phyloP scores from a whole-genome alignment of 2,329 filamentous ascomycete genomes.

The Hypoxylon rubiginosum region DNA sequence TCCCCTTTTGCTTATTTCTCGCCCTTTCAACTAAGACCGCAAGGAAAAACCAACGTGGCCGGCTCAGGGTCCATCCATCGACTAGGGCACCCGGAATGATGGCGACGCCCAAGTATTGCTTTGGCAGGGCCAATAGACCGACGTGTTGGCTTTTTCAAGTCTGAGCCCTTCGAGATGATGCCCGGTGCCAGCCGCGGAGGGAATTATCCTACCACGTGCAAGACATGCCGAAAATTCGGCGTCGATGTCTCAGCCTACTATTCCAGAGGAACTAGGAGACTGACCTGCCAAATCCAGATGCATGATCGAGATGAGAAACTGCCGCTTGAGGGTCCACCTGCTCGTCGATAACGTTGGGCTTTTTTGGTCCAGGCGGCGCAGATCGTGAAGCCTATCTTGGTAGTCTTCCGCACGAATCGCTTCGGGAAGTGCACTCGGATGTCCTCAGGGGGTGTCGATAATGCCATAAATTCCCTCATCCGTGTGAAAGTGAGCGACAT shows the following conservation, averaged over 20 bases:
- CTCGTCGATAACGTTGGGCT: conserved; percentile 10
- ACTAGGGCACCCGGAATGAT: conserved; percentile 4
- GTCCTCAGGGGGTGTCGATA: conserved; percentile 9
- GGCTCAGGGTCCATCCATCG: conserved; percentile 32
- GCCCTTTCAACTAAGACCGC: conserved; percentile 19
- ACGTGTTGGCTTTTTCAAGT: conserved; percentile 6
- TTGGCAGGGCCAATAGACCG: not conserved
- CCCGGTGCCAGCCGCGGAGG: conserved; percentile 7
- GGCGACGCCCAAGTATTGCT: conserved; percentile 23
- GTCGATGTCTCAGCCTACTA: conserved; percentile 18
- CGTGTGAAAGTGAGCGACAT: conserved; percentile 5
- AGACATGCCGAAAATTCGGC: conserved; percentile 31
- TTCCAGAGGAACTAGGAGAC: conserved; percentile 14
- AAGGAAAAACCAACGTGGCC: conserved; percentile 31
- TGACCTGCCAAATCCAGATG: conserved; percentile 11
- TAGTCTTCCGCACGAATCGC: conserved; percentile 18
- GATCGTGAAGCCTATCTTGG: conserved; percentile 22
- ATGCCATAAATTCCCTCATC: conserved; percentile 13
- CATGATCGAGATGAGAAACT: conserved; percentile 25
- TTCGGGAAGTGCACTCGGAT: not conserved
- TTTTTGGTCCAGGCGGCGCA: conserved; percentile 5
- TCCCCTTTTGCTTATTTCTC: conserved; percentile 19
- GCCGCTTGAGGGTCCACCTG: conserved; percentile 3
- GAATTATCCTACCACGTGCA: conserved; percentile 25
- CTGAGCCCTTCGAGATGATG: not conserved